Evolutionary conservation across 768 basidiomycete species (phyloP).

Genomic region (Tephrocybe sp.): DNA sequence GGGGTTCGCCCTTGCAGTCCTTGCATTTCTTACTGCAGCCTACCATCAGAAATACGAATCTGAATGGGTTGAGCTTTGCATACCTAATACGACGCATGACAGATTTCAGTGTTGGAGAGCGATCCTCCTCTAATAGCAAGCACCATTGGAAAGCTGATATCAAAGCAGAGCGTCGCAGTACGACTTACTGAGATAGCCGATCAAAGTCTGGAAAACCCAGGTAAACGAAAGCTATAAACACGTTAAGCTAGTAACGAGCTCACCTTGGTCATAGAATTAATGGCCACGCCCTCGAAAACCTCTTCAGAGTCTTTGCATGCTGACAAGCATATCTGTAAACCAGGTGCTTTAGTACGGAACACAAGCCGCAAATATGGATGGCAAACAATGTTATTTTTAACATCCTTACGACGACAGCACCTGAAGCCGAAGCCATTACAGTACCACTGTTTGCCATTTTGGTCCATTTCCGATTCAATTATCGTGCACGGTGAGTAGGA

Average conservation of each 20-base stretch:
- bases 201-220: too few relatives aligned
- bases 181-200: too few relatives aligned
- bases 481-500: not conserved
- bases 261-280: slow-evolving; percentile 1
- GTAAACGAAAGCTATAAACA: too few relatives aligned
- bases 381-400: slow-evolving; percentile 6
- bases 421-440: not conserved
- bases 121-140: too few relatives aligned
- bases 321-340: slow-evolving; percentile 1
- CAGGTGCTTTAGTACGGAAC: not conserved
- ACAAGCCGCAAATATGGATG: not conserved
- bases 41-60: too few relatives aligned
- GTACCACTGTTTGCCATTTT: not conserved
- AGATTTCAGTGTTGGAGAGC: too few relatives aligned
- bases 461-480: not conserved
- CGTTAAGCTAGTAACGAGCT: not conserved
- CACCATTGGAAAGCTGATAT: not conserved
- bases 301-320: slow-evolving; percentile 5
- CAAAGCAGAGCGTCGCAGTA: too few relatives aligned
- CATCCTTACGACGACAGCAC: slow-evolving; percentile 3
- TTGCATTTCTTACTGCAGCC: too few relatives aligned
- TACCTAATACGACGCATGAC: too few relatives aligned
- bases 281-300: not conserved
- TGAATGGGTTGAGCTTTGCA: too few relatives aligned
- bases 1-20: too few relatives aligned